Conservation (phyloP, 805 yeast species). For the Pichia pseudocactophila region DNA sequence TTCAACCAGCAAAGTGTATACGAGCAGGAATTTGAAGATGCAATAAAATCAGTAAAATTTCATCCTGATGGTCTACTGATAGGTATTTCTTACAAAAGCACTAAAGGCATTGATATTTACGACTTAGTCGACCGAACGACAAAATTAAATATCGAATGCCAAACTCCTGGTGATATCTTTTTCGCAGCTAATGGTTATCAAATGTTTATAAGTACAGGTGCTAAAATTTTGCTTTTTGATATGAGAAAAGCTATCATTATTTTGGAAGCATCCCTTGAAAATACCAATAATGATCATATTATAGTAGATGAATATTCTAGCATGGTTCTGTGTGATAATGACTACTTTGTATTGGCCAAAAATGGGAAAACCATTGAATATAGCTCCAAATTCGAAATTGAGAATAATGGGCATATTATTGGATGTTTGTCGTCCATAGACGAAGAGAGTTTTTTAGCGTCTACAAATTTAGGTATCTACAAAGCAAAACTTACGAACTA, state of each 20-base stretch:
- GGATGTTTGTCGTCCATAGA: neutral
- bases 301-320: constrained; percentile 1
- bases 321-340: neutral
- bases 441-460: neutral
- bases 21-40: constrained; percentile 1
- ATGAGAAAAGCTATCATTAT: constrained; percentile 3
- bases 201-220: constrained; percentile 24
- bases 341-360: neutral
- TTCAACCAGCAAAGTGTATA: constrained; percentile 6
- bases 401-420: neutral
- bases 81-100: constrained; percentile 7
- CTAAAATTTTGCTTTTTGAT: constrained; percentile 1
- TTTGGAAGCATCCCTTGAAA: neutral
- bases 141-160: constrained; percentile 6
- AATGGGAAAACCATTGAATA: constrained; percentile 3
- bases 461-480: neutral
- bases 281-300: neutral
- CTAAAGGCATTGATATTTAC: constrained; percentile 11
- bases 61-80: constrained; percentile 18
- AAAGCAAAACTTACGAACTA: neutral
- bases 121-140: constrained; percentile 8
- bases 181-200: constrained; percentile 51
- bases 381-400: neutral
- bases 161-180: neutral
- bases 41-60: constrained; percentile 6